Base-by-base conservation (phyloP, 441 rosid genomes). In the Erysimum pusillum region DNA sequence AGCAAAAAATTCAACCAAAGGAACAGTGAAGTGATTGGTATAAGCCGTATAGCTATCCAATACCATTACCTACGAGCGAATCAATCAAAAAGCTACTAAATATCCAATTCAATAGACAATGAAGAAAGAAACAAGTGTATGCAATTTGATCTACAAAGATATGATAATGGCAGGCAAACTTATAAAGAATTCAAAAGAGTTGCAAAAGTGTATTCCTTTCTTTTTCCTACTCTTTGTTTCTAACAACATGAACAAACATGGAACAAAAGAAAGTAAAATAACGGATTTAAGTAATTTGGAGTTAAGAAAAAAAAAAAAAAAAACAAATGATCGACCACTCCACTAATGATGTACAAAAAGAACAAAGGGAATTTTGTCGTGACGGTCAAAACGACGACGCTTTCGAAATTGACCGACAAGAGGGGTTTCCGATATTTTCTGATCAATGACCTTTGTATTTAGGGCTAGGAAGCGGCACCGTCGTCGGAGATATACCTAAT, bases 391-490 rank as follows among this genome's bases (percentile, higher is more conserved):
- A 78, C 71, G 80, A 69, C 76, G 46, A 51, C 71, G 75, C 56
- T 36, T 73, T 49, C 9, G 0, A 18, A 28, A 2, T 56, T 39
- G 63, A 60, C 79, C 74, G 79, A 75, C 67, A 74, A 45, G 14
- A 20, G 69, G 32, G 32, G 6, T 53, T 53, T 84, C 12, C 20
- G 20, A n/a, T 3, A 1, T 45, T 46, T 18, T 5, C 2, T 25
- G 60, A 17, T 78, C 87, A 88, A 54, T 75, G 84, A 20, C 88
- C 90, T 79, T 87, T 85, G 87, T 87, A 79, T 71, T 64, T 81
- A 4, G 94, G 92, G 76, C 92, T 89, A 5, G 87, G 85, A 62
- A 91, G 81, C 17, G 97, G 91, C 77, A 90, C 84, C 15, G 92
- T 89, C 41, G 94, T 89, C 35, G 93, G 93, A 12, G 99, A 89